A percentile compares a stretch with the other conserved stretches of the same genome.
phyloP scores from a whole-genome alignment of 306 rosid species.

The Datisca glomerata region DNA sequence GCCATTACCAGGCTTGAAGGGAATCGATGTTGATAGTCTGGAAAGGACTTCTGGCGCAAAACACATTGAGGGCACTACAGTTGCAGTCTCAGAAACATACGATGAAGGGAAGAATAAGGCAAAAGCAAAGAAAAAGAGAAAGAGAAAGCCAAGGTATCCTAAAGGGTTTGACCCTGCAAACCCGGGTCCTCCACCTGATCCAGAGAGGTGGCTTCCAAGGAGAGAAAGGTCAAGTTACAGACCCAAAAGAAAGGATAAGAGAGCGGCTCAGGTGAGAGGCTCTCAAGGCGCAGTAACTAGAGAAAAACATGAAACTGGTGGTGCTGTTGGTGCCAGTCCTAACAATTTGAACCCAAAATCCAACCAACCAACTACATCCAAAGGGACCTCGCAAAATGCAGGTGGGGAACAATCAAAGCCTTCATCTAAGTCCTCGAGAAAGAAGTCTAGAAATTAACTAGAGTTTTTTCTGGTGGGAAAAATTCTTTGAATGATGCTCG shows the following conservation, averaged over 20 bases:
- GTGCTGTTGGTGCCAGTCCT: constrained; percentile 33
- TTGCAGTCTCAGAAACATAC: constrained; percentile 31
- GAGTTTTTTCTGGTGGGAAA: background rate
- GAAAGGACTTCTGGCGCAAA: constrained; percentile 84
- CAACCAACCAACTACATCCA: constrained; percentile 43
- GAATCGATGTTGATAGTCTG: constrained; percentile 70
- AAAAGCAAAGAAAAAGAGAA: constrained; percentile 83
- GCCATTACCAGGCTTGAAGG: constrained; percentile 70
- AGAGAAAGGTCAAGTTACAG: constrained; percentile 88
- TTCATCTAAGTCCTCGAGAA: constrained; percentile 56
- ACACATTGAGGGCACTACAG: constrained; percentile 40
- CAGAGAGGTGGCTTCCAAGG: constrained; percentile 98
- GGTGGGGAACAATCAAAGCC: constrained; percentile 40
- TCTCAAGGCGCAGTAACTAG: constrained; percentile 82
- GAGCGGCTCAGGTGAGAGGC: constrained; percentile 98
- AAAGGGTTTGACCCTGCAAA: constrained; percentile 92
- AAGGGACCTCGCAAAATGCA: constrained; percentile 49
- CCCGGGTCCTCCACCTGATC: constrained; percentile 98
- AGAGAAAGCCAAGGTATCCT: constrained; percentile 96
- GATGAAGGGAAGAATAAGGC: constrained; percentile 72
- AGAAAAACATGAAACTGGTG: constrained; percentile 62
- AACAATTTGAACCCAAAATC: constrained; percentile 43
- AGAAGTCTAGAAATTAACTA: constrained; percentile 73
- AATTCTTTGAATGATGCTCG: constrained; percentile 7
- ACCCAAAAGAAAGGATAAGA: constrained; percentile 95